A percentile compares a stretch with the other conserved stretches of the same genome.
These are phyloP conservation scores for Alternaria arborescens DNA, from an alignment of 2,329 filamentous ascomycete genomes.

Conservation along the genomic window DNA sequence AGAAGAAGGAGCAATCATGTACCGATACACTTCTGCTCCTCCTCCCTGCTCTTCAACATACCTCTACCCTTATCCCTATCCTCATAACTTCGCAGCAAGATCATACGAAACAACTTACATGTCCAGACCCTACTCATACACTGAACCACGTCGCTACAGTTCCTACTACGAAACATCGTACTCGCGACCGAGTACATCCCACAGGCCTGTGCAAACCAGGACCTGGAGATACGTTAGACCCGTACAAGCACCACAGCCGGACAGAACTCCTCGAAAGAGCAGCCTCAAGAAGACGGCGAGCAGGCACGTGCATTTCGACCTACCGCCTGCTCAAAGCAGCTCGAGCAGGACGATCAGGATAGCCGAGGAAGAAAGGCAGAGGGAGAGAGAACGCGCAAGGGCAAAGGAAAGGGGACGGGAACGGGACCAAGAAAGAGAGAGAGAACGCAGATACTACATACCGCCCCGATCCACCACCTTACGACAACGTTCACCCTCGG, in stretches of 20 bases:
- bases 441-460: not conserved
- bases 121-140: not conserved
- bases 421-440: not conserved
- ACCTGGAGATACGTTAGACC: not conserved
- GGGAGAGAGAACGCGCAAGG: not conserved
- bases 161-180: constrained; percentile 9
- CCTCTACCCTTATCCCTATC: constrained; percentile 1
- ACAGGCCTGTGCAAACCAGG: not conserved
- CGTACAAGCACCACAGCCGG: not conserved
- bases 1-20: constrained; percentile 11
- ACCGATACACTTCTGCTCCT: constrained; percentile 5
- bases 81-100: constrained; percentile 1
- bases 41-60: not conserved
- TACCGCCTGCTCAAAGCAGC: constrained; percentile 2
- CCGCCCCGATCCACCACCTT: not conserved
- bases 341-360: not conserved
- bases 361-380: not conserved
- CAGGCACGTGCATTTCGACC: constrained; percentile 14
- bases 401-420: not conserved
- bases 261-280: not conserved
- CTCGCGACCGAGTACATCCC: not conserved
- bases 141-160: constrained; percentile 1
- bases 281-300: constrained; percentile 3
- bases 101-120: constrained; percentile 9
- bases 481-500: not conserved